A percentile compares a stretch with the other conserved stretches of the same genome.
Conservation (phyloP, 768 basidiomycete genomes). For the Porpolomopsis calyptriformis region DNA sequence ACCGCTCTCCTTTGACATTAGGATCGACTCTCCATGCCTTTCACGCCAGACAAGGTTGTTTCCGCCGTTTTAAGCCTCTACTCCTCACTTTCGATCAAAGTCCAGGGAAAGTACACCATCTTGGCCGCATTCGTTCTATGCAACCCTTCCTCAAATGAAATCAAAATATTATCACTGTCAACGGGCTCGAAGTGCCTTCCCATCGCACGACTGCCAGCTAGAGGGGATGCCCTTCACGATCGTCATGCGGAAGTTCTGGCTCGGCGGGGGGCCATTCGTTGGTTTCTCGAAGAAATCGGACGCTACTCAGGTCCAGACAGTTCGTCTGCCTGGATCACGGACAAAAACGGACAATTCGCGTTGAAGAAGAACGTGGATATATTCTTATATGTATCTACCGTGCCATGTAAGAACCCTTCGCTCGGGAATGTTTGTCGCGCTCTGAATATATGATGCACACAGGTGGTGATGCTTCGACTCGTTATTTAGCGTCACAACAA, state of each 20-base stretch:
- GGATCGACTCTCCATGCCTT: too few species aligned
- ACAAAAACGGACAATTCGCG: conserved; percentile 29
- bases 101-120: conserved; percentile 46
- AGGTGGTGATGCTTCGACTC: conserved; percentile 89
- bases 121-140: conserved; percentile 46
- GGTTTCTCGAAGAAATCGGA: conserved; percentile 65
- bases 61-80: not conserved
- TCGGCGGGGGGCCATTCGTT: conserved; percentile 63
- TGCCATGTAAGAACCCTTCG: conserved; percentile 34
- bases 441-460: conserved; percentile 7
- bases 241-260: conserved; percentile 91
- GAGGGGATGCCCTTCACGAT: conserved; percentile 79
- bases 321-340: conserved; percentile 36
- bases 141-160: conserved; percentile 10
- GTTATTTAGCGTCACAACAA: conserved; percentile 65
- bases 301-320: conserved; percentile 19
- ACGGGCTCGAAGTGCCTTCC: conserved; percentile 87
- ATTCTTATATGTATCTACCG: conserved; percentile 61
- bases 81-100: not conserved
- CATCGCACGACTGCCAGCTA: conserved; percentile 40
- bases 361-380: conserved; percentile 40
- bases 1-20: too few species aligned
- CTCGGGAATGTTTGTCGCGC: not conserved
- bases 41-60: not conserved
- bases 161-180: conserved; percentile 57